phyloP scores from a whole-genome alignment of 257 asterid species.

The Orobanche coerulescens region DNA sequence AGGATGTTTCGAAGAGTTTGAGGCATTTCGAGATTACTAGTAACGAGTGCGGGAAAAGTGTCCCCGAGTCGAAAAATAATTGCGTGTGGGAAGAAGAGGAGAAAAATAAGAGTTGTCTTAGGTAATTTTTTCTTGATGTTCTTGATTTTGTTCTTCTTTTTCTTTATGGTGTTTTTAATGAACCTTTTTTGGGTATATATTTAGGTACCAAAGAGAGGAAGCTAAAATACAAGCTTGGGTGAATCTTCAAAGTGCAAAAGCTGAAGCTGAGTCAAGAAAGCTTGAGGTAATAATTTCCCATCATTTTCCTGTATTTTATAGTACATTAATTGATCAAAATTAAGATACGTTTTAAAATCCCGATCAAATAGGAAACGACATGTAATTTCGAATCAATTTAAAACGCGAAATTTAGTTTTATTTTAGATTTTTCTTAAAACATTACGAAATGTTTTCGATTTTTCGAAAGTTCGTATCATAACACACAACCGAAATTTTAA shows the following conservation, averaged over 20 bases:
- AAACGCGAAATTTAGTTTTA: too few relatives aligned
- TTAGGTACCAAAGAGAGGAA: slow-evolving; percentile 93
- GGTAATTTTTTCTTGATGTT: slow-evolving; percentile 31
- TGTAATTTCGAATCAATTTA: too few relatives aligned
- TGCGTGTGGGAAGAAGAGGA: slow-evolving; percentile 81
- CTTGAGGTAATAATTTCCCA: slow-evolving; percentile 60
- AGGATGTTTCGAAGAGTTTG: slow-evolving; percentile 92
- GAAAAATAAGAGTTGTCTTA: slow-evolving; percentile 67
- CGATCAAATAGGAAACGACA: too few relatives aligned
- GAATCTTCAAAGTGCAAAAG: slow-evolving; percentile 88
- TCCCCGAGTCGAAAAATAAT: slow-evolving; percentile 46
- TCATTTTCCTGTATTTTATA: background rate
- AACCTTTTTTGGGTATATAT: background rate
- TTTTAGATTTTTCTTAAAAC: too few relatives aligned
- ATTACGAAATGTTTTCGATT: too few relatives aligned
- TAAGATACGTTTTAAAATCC: too few relatives aligned
- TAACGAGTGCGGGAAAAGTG: slow-evolving; percentile 49
- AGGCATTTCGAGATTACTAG: slow-evolving; percentile 75
- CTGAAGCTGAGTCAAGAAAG: slow-evolving; percentile 96
- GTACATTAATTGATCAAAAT: background rate
- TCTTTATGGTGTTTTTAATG: too few relatives aligned
- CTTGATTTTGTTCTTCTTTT: background rate
- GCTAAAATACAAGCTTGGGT: slow-evolving; percentile 98
- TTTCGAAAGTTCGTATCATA: too few relatives aligned
- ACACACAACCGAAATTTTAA: too few relatives aligned